These are phyloP conservation scores for Vinca major DNA, from an alignment of 305 asterid species.

Conservation along the genomic window DNA sequence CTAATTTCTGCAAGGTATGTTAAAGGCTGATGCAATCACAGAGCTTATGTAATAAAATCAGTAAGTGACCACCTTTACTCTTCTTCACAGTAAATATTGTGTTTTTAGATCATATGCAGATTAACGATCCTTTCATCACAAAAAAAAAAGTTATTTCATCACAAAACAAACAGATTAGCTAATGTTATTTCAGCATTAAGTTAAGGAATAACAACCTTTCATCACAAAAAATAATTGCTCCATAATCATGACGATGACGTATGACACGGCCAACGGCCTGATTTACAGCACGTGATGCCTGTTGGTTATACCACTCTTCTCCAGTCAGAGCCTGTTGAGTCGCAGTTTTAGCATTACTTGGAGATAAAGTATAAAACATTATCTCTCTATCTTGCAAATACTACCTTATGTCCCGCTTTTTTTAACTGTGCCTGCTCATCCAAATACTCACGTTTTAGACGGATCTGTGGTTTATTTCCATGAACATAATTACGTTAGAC, in stretches of 20 bases:
- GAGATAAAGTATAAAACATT: background rate
- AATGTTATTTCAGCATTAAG: background rate
- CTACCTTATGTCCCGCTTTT: constrained; percentile 51
- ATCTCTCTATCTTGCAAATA: constrained; percentile 6
- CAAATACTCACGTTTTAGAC: constrained; percentile 93
- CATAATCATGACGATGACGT: constrained; percentile 95
- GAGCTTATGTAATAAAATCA: background rate
- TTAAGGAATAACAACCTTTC: constrained; percentile 48
- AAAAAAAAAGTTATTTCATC: constrained; percentile 6
- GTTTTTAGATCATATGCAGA: background rate
- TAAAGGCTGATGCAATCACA: background rate
- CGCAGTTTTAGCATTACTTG: constrained; percentile 5
- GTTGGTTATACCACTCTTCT: constrained; percentile 96
- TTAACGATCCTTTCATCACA: background rate
- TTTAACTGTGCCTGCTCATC: constrained; percentile 53
- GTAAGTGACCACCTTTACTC: background rate
- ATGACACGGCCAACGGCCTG: constrained; percentile 99
- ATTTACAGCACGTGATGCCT: constrained; percentile 92
- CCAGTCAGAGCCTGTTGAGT: constrained; percentile 67
- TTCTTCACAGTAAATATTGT: background rate
- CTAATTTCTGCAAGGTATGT: background rate
- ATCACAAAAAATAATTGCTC: constrained; percentile 93
- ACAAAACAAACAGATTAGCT: constrained; percentile 3
- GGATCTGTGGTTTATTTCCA: constrained; percentile 51
- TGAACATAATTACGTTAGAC: background rate